phyloP scores from a whole-genome alignment of 2,329 filamentous ascomycete genomes.

The Alternaria atra region DNA sequence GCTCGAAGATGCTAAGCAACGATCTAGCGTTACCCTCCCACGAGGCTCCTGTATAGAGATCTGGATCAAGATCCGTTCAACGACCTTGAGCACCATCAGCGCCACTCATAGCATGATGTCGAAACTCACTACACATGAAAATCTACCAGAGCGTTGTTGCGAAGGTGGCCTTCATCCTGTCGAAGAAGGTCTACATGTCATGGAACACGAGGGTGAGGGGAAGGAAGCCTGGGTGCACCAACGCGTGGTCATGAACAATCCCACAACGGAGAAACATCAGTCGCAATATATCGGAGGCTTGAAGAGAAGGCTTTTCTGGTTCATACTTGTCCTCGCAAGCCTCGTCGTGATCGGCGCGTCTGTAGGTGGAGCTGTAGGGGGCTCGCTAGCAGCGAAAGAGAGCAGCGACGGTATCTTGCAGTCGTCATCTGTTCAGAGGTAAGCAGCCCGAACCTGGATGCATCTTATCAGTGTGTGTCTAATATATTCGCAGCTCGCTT shows the following conservation, averaged over 20 bases:
- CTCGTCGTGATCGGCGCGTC: slow-evolving; percentile 2
- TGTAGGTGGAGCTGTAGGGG: slow-evolving; percentile 3
- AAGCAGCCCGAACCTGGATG: background rate
- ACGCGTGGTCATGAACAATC: background rate
- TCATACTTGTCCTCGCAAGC: background rate
- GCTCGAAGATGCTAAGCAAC: background rate
- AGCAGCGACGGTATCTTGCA: background rate
- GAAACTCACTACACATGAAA: background rate
- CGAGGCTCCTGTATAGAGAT: background rate
- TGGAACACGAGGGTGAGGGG: background rate
- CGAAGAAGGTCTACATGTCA: background rate
- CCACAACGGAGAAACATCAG: background rate
- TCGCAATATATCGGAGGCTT: slow-evolving; percentile 20
- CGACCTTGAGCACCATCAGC: background rate
- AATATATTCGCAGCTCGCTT: background rate
- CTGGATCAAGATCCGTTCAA: background rate
- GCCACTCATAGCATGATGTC: background rate
- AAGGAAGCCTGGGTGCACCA: background rate
- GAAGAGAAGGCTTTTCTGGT: slow-evolving; percentile 1
- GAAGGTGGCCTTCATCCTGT: background rate
- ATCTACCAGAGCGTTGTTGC: background rate
- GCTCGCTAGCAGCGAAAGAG: background rate
- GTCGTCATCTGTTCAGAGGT: background rate
- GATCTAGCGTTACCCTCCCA: background rate
- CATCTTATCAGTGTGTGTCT: background rate